phyloP scores from a whole-genome alignment of 2,329 filamentous ascomycete species.

The Fusarium sp. region DNA sequence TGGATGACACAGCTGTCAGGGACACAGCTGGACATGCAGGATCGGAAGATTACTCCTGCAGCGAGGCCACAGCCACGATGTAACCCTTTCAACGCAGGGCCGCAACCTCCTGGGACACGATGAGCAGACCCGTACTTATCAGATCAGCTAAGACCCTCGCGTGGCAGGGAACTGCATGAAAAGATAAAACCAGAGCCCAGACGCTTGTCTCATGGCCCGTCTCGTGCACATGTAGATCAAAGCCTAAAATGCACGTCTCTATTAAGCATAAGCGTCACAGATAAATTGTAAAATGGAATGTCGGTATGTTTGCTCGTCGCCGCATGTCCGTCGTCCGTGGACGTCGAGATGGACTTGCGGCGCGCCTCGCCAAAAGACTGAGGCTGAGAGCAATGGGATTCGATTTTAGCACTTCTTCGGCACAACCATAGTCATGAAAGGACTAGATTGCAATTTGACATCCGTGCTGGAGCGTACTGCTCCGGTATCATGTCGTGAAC shows the following conservation, averaged over 20 bases:
- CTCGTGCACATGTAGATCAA: not conserved
- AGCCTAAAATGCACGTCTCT: constrained; percentile 1
- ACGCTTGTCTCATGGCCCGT: constrained; percentile 8
- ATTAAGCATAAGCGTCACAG: constrained; percentile 14
- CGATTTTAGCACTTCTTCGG: constrained; percentile 98
- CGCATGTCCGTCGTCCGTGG: constrained; percentile 21
- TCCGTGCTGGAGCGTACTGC: constrained; percentile 78
- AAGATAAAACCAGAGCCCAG: constrained; percentile 25
- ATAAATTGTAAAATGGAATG: constrained; percentile 8
- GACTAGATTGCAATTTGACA: constrained; percentile 99
- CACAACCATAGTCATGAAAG: constrained; percentile 90
- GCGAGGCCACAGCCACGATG: constrained; percentile 22
- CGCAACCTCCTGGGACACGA: constrained; percentile 4
- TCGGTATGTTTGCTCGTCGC: constrained; percentile 48
- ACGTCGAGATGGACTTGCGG: constrained; percentile 30
- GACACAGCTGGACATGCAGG: not conserved
- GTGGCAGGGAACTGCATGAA: constrained; percentile 6
- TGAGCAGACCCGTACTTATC: constrained; percentile 8
- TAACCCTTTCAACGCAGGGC: constrained; percentile 27
- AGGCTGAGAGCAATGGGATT: constrained; percentile 53
- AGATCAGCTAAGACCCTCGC: constrained; percentile 20
- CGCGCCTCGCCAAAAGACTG: constrained; percentile 43
- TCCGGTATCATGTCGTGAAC: not conserved
- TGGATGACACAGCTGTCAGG: not conserved
- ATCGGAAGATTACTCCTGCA: constrained; percentile 22